Conservation (phyloP, 441 rosid genomes). For the Daphne laureola region DNA sequence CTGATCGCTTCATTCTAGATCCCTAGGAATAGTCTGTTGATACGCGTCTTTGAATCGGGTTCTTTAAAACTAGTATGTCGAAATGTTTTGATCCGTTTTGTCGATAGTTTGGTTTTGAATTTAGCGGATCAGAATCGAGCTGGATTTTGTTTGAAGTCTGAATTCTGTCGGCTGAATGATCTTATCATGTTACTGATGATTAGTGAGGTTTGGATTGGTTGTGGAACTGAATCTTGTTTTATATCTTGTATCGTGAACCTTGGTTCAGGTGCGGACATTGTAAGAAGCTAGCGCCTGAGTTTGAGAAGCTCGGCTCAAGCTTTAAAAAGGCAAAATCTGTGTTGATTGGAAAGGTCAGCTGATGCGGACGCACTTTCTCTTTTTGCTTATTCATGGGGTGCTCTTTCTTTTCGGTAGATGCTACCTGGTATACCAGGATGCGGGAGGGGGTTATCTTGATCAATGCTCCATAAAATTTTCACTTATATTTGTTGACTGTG, state of each 20-base stretch:
- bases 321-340: slow-evolving; percentile 82
- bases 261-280: slow-evolving; percentile 86
- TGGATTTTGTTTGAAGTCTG: too few species aligned
- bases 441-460: slow-evolving; percentile 2
- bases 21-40: too few species aligned
- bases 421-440: background rate
- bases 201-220: background rate
- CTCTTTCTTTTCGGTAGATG: background rate
- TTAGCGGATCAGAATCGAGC: too few species aligned
- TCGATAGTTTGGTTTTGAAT: background rate
- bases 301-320: slow-evolving; percentile 83
- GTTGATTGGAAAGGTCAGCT: slow-evolving; percentile 77
- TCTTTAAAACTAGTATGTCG: too few species aligned
- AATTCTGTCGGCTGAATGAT: too few species aligned
- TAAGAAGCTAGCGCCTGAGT: slow-evolving; percentile 93
- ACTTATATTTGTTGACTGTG: too few species aligned
- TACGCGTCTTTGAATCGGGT: too few species aligned
- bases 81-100: background rate
- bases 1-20: too few species aligned
- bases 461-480: background rate
- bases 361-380: background rate
- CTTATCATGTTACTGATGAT: too few species aligned
- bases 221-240: background rate
- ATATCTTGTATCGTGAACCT: background rate
- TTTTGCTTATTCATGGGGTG: too few species aligned